Percentiles rank a stretch among this genome's conserved stretches.
phyloP scores from a whole-genome alignment of 2,329 filamentous ascomycete genomes.

The Byssochlamys sp. region DNA sequence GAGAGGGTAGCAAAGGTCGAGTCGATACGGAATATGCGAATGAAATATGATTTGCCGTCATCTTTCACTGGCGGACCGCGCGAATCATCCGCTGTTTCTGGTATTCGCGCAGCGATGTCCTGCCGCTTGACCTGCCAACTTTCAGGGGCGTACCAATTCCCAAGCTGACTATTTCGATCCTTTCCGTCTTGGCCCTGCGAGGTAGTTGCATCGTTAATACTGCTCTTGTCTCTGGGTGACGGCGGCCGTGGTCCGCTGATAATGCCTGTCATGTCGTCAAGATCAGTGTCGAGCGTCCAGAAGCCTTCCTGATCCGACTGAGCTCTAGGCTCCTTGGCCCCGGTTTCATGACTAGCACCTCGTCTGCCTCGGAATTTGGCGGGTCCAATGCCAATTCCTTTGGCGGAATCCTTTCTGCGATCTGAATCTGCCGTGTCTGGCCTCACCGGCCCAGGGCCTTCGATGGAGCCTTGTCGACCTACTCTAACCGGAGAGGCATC shows the following conservation, averaged over 20 bases:
- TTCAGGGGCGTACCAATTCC: slow-evolving; percentile 84
- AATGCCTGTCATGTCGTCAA: slow-evolving; percentile 86
- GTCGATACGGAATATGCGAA: slow-evolving; percentile 88
- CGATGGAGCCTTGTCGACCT: slow-evolving; percentile 28
- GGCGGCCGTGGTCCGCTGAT: slow-evolving; percentile 59
- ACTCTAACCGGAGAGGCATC: slow-evolving; percentile 24
- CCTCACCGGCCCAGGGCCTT: slow-evolving; percentile 14
- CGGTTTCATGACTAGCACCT: slow-evolving; percentile 21
- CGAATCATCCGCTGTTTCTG: slow-evolving; percentile 57
- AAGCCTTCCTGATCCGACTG: slow-evolving; percentile 52
- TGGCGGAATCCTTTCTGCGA: slow-evolving; percentile 28
- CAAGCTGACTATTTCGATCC: slow-evolving; percentile 28
- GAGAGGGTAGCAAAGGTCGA: slow-evolving; percentile 90
- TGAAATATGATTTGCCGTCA: slow-evolving; percentile 70
- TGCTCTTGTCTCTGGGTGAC: slow-evolving; percentile 55
- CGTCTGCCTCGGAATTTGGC: slow-evolving; percentile 27
- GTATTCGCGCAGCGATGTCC: slow-evolving; percentile 23
- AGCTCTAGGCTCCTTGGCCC: slow-evolving; percentile 16
- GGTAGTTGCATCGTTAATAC: slow-evolving; percentile 24
- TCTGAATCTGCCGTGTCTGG: slow-evolving; percentile 24
- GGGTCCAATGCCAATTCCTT: slow-evolving; percentile 21
- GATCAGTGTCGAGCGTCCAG: slow-evolving; percentile 75
- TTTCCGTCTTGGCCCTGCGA: slow-evolving; percentile 19
- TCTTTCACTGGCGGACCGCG: slow-evolving; percentile 60
- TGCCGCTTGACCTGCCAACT: slow-evolving; percentile 83